phyloP scores from a whole-genome alignment of 1,284 basidiomycete species.

The Apiotrichum domesticum region DNA sequence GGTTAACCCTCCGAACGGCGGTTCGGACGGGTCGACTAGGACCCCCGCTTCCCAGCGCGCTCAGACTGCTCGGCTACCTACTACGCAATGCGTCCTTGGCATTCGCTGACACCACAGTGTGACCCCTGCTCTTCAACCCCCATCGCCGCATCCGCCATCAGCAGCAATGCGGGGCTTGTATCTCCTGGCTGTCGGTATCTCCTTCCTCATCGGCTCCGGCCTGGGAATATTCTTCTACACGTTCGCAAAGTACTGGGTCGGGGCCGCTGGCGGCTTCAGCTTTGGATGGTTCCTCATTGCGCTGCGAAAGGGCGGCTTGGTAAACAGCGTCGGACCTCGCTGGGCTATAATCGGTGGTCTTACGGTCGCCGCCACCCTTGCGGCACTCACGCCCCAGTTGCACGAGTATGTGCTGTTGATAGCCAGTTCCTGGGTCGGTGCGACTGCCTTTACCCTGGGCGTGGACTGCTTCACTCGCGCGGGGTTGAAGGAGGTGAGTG shows the following conservation, averaged over 20 bases:
- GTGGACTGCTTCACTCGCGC: slow-evolving; percentile 89
- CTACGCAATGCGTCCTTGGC: no score
- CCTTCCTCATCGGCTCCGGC: slow-evolving; percentile 74
- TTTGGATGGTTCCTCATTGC: slow-evolving; percentile 82
- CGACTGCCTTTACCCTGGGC: slow-evolving; percentile 86
- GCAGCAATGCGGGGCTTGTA: slow-evolving; percentile 79
- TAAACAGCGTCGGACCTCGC: slow-evolving; percentile 64
- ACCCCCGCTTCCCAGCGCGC: not conserved
- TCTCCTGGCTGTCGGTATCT: slow-evolving; percentile 71
- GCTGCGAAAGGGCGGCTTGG: slow-evolving; percentile 72
- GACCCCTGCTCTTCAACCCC: slow-evolving; percentile 45
- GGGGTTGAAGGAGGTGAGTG: slow-evolving; percentile 68
- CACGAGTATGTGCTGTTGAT: slow-evolving; percentile 75
- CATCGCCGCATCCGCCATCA: slow-evolving; percentile 69
- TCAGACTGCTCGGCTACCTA: not conserved
- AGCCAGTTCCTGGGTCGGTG: slow-evolving; percentile 69
- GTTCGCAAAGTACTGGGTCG: slow-evolving; percentile 74
- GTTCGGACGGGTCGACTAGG: no score
- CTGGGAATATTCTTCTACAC: slow-evolving; percentile 84
- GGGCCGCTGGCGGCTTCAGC: slow-evolving; percentile 82
- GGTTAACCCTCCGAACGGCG: no score
- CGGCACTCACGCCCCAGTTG: slow-evolving; percentile 62
- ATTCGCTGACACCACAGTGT: slow-evolving; percentile 25
- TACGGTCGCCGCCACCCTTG: slow-evolving; percentile 55
- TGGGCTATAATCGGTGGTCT: slow-evolving; percentile 77